phyloP scores from a whole-genome alignment of 2,329 filamentous ascomycete species.

The Fusarium sp. region DNA sequence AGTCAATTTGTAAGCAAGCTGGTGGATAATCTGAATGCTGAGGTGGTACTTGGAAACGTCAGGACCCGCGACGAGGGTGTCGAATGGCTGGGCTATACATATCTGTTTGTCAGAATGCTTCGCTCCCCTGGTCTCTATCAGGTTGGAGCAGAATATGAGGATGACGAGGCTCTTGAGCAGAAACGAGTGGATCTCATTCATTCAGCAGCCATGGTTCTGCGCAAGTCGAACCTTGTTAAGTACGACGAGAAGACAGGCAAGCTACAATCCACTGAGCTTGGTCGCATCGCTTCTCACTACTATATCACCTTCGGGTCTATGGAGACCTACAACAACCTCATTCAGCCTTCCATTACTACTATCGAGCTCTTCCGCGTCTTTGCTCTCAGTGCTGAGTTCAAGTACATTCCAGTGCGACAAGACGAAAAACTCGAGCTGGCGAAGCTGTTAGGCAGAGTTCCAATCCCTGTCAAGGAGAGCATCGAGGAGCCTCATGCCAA shows the following conservation, averaged over 20 bases:
- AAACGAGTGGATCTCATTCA: conserved; percentile 98
- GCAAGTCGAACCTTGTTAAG: conserved; percentile 89
- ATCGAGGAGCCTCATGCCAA: conserved; percentile 97
- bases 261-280: conserved; percentile 91
- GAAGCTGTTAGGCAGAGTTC: conserved; percentile 88
- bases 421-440: conserved; percentile 97
- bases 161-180: conserved; percentile 91
- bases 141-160: conserved; percentile 94
- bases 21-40: conserved; percentile 95
- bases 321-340: conserved; percentile 95
- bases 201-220: conserved; percentile 87
- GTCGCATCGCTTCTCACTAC: conserved; percentile 96
- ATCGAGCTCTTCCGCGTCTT: conserved; percentile 98
- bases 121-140: conserved; percentile 94
- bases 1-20: conserved; percentile 94
- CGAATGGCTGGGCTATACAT: conserved; percentile 99
- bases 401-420: conserved; percentile 96
- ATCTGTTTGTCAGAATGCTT: conserved; percentile 97
- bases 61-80: conserved; percentile 93
- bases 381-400: conserved; percentile 96
- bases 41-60: conserved; percentile 94
- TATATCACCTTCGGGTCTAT: conserved; percentile 98
- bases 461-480: conserved; percentile 96
- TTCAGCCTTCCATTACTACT: conserved; percentile 90
- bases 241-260: conserved; percentile 95